A percentile compares a stretch with the other conserved stretches of the same genome.
These are phyloP conservation scores for Neurospora africana DNA, from an alignment of 495 filamentous ascomycete species.

Conservation along the genomic window DNA sequence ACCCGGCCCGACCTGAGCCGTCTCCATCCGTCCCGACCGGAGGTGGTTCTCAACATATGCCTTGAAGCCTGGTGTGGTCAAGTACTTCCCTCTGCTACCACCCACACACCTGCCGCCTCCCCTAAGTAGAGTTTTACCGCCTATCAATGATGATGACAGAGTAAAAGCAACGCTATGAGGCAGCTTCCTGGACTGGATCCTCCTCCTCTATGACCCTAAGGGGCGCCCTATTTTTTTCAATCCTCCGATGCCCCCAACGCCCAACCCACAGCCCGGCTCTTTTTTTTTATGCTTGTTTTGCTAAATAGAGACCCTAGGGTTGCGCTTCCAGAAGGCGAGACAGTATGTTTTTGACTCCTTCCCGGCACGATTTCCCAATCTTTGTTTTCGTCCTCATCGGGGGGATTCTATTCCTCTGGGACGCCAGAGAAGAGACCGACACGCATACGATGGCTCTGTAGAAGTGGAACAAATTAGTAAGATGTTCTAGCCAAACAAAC, in stretches of 20 bases:
- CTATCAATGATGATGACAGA: background rate
- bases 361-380: background rate
- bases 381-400: conserved; percentile 9
- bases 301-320: background rate
- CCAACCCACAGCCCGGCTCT: background rate
- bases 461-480: background rate
- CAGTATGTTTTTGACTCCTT: background rate
- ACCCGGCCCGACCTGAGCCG: background rate
- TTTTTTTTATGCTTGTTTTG: background rate
- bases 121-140: background rate
- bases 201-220: background rate
- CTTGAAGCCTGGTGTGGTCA: background rate
- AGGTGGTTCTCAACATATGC: background rate
- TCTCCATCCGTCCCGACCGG: background rate
- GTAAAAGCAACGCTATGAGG: background rate
- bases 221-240: background rate
- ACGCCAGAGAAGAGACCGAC: conserved; percentile 54
- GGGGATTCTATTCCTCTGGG: conserved; percentile 40
- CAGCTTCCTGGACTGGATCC: background rate
- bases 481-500: conserved; percentile 1
- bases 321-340: background rate
- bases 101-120: background rate
- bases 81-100: background rate
- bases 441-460: conserved; percentile 60
- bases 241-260: background rate